A percentile compares a stretch with the other conserved stretches of the same genome.
These are phyloP conservation scores for Heracleum sosnowskyi DNA, from an alignment of 129 eudicot species.

Conservation along the genomic window DNA sequence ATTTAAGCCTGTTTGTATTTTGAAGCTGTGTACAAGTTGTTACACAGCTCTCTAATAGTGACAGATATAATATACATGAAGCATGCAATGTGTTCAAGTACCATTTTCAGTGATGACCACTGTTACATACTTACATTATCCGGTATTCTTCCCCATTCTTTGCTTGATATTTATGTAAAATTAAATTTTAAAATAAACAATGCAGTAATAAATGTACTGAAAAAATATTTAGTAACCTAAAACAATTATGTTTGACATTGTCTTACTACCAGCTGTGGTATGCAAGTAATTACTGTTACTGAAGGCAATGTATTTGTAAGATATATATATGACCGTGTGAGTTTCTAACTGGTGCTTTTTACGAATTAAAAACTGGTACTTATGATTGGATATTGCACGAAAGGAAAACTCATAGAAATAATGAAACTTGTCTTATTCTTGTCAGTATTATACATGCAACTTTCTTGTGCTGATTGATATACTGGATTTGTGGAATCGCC, in stretches of 20 bases:
- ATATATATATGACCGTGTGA: no score
- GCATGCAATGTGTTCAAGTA: not conserved
- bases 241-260: not conserved
- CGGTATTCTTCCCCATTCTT: not conserved
- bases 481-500: constrained; percentile 57
- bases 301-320: no score
- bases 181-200: no score
- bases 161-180: not conserved
- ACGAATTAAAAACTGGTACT: not conserved
- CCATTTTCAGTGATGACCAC: not conserved
- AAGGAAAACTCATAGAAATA: not conserved
- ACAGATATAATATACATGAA: not conserved
- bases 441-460: not conserved
- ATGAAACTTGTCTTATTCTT: not conserved
- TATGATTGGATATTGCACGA: not conserved
- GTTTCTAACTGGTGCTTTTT: not conserved
- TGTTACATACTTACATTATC: no score
- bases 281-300: not conserved
- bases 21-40: not conserved
- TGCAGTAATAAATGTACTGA: no score
- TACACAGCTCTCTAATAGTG: not conserved
- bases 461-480: not conserved
- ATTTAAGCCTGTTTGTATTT: not conserved
- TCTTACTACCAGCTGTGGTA: not conserved
- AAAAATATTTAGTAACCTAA: not conserved